Conservation (phyloP, 2,329 filamentous ascomycete species). For the Venturiaceae sp. region DNA sequence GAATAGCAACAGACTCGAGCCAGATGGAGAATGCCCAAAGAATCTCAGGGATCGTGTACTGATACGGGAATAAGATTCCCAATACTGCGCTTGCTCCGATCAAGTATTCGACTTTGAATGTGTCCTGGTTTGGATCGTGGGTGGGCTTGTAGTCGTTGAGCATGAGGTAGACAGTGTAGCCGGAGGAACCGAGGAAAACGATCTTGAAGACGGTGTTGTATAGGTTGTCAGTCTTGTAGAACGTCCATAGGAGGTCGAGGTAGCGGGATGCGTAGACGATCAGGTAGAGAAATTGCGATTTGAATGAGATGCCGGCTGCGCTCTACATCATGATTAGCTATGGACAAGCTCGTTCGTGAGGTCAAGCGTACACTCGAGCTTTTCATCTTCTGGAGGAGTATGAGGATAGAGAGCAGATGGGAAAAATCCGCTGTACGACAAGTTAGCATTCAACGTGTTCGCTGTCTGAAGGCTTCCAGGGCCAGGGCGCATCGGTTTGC, state of each 20-base stretch:
- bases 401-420: slow-evolving; percentile 88
- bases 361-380: slow-evolving; percentile 61
- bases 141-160: slow-evolving; percentile 95
- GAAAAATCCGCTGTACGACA: slow-evolving; percentile 70
- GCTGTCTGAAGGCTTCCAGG: slow-evolving; percentile 19
- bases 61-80: slow-evolving; percentile 74
- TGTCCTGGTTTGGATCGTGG: slow-evolving; percentile 93
- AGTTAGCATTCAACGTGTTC: slow-evolving; percentile 11
- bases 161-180: slow-evolving; percentile 97
- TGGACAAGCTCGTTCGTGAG: slow-evolving; percentile 4
- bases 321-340: slow-evolving; percentile 49
- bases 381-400: slow-evolving; percentile 94
- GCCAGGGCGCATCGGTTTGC: not conserved
- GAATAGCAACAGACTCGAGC: slow-evolving; percentile 92
- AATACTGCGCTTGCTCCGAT: slow-evolving; percentile 71
- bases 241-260: slow-evolving; percentile 77
- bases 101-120: slow-evolving; percentile 93
- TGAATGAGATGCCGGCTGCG: slow-evolving; percentile 96
- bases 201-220: slow-evolving; percentile 97
- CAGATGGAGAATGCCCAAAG: slow-evolving; percentile 98
- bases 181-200: slow-evolving; percentile 80
- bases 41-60: slow-evolving; percentile 73
- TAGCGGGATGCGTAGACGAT: slow-evolving; percentile 92
- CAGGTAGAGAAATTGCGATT: slow-evolving; percentile 91
- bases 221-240: slow-evolving; percentile 55